phyloP scores from a whole-genome alignment of 352 stramenopile species.

The Thalassiosira mediterranea region DNA sequence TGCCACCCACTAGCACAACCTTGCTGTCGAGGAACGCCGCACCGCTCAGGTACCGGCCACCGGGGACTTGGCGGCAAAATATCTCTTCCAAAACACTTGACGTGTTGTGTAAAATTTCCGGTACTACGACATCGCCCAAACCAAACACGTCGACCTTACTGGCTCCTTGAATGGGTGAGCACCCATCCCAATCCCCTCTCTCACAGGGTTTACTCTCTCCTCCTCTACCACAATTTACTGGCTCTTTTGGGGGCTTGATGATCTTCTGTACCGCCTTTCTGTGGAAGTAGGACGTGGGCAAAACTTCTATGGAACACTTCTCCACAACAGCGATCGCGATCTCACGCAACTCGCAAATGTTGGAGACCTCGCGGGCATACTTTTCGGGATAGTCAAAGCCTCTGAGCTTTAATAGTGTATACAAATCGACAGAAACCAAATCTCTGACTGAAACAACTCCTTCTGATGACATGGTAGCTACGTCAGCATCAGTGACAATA shows the following conservation, averaged over 20 bases:
- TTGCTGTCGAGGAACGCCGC: conserved; percentile 56
- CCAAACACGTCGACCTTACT: conserved; percentile 74
- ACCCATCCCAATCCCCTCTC: conserved; percentile 81
- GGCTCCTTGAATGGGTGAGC: conserved; percentile 51
- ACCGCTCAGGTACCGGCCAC: conserved; percentile 35
- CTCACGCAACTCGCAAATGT: conserved; percentile 78
- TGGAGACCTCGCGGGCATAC: conserved; percentile 43
- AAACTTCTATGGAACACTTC: conserved; percentile 72
- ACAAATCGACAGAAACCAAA: conserved; percentile 78
- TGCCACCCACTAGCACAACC: conserved; percentile 59
- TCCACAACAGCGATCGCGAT: conserved; percentile 72
- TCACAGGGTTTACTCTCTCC: conserved; percentile 48
- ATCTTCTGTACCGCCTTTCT: conserved; percentile 5
- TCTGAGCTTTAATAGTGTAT: conserved; percentile 78
- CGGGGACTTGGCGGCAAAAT: conserved; percentile 58
- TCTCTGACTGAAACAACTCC: conserved; percentile 87
- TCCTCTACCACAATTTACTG: conserved; percentile 43
- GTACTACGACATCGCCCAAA: conserved; percentile 73
- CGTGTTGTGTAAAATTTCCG: conserved; percentile 50
- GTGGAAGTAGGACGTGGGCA: conserved; percentile 26
- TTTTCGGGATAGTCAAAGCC: conserved; percentile 75
- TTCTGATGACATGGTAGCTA: conserved; percentile 69
- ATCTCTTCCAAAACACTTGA: conserved; percentile 69
- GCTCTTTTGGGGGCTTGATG: conserved; percentile 5
- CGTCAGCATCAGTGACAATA: conserved; percentile 72